These are phyloP conservation scores for Phytophthora fragariae DNA, from an alignment of 352 stramenopile genomes.

Conservation along the genomic window DNA sequence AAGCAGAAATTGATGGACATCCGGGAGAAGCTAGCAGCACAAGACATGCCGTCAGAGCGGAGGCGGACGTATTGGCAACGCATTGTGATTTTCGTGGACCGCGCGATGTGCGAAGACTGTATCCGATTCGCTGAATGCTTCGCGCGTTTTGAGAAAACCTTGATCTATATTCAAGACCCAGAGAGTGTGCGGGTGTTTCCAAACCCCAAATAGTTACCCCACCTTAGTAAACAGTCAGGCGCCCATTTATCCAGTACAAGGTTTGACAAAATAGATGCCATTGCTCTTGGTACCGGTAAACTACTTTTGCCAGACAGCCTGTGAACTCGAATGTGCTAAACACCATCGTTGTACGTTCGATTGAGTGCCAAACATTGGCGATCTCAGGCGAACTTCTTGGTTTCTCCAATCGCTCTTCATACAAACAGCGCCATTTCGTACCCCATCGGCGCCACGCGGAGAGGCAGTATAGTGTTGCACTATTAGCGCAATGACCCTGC, in stretches of 20 bases:
- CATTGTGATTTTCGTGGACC: conserved; percentile 69
- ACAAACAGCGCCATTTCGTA: background rate
- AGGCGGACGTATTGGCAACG: conserved; percentile 53
- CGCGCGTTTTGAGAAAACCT: conserved; percentile 46
- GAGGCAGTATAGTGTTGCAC: background rate
- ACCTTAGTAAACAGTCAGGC: background rate
- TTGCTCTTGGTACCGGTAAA: background rate
- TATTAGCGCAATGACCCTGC: background rate
- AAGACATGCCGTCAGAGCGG: conserved; percentile 5
- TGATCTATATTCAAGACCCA: conserved; percentile 66
- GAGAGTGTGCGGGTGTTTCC: conserved; percentile 52
- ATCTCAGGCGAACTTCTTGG: conserved; percentile 1
- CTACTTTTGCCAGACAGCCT: no score
- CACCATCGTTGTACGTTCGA: background rate
- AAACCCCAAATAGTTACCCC: conserved; percentile 1
- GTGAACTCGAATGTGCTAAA: background rate
- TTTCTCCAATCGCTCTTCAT: conserved; percentile 21
- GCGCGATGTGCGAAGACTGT: conserved; percentile 81
- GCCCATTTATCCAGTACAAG: no score
- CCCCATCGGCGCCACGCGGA: conserved; percentile 6
- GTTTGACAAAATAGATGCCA: background rate
- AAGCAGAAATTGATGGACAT: conserved; percentile 89
- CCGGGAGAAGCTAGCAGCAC: conserved; percentile 57
- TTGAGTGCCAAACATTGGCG: background rate
- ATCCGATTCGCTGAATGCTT: conserved; percentile 65